Conservation (phyloP, 177 flowering plant species). For the Telopea speciosissima region DNA sequence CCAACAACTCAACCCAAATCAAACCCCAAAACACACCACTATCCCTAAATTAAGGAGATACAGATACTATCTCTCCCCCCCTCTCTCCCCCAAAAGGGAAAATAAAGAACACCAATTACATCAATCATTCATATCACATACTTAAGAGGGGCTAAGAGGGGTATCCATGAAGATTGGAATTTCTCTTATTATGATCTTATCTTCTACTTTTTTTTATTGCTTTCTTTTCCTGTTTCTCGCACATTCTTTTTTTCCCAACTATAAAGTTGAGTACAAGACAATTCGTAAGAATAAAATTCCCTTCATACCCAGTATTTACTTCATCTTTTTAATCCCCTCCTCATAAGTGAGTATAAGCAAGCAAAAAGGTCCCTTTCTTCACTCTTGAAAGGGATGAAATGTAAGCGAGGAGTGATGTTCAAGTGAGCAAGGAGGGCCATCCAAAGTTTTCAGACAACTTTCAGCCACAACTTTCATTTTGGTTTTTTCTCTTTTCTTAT, state of each 20-base stretch:
- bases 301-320: too few relatives aligned
- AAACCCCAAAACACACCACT: not conserved
- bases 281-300: too few relatives aligned
- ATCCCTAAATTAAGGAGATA: not conserved
- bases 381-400: not conserved
- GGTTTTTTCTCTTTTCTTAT: slow-evolving; percentile 20
- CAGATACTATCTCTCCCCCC: slow-evolving; percentile 8
- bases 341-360: not conserved
- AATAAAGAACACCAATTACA: not conserved
- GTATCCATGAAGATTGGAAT: not conserved
- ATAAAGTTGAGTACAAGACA: too few relatives aligned
- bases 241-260: too few relatives aligned
- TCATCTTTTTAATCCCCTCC: not conserved
- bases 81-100: not conserved
- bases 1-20: slow-evolving; percentile 1
- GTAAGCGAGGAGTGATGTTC: slow-evolving; percentile 17
- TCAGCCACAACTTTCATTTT: slow-evolving; percentile 43
- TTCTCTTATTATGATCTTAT: not conserved
- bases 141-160: not conserved
- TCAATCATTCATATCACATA: not conserved
- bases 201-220: not conserved
- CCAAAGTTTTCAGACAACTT: slow-evolving; percentile 35
- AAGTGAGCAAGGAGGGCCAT: slow-evolving; percentile 18
- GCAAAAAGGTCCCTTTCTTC: not conserved
- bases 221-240: too few relatives aligned